These are phyloP conservation scores for Aureobasidium sp. DNA, from an alignment of 2,329 filamentous ascomycete species.

Conservation along the genomic window DNA sequence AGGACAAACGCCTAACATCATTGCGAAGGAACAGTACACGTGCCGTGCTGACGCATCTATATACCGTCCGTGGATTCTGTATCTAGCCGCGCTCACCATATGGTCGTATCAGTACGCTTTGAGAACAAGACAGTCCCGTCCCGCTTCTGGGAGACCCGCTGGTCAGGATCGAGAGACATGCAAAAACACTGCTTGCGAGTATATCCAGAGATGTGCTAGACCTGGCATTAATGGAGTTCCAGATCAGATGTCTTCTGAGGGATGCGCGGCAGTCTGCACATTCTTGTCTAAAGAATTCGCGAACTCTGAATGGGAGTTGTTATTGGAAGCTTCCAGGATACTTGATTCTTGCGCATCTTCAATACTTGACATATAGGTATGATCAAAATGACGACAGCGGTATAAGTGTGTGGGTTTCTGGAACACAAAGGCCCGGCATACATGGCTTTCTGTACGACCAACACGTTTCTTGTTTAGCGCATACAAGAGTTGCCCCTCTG, in stretches of 20 bases:
- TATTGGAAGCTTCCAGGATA: slow-evolving; percentile 75
- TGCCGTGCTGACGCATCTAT: slow-evolving; percentile 79
- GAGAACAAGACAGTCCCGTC: background rate
- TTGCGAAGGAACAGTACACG: slow-evolving; percentile 53
- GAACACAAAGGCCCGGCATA: too few relatives aligned
- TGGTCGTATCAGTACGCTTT: slow-evolving; percentile 83
- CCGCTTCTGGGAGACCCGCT: background rate
- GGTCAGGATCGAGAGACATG: background rate
- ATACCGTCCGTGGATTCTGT: slow-evolving; percentile 87
- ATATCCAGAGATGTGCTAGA: background rate
- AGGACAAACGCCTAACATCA: slow-evolving; percentile 20
- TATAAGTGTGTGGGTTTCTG: too few relatives aligned
- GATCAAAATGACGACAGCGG: background rate
- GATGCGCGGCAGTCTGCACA: slow-evolving; percentile 70
- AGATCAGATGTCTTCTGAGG: slow-evolving; percentile 35
- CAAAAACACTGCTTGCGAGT: background rate
- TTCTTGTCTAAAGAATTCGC: slow-evolving; percentile 73
- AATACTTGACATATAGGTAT: background rate
- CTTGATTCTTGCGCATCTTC: slow-evolving; percentile 60
- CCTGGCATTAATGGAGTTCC: background rate
- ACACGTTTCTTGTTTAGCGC: too few relatives aligned
- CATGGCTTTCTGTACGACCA: too few relatives aligned
- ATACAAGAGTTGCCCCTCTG: too few relatives aligned
- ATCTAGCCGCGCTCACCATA: slow-evolving; percentile 80
- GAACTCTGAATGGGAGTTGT: slow-evolving; percentile 77